Base-by-base conservation (phyloP, 2,329 filamentous ascomycete genomes). In the Penicillium thymicola region DNA sequence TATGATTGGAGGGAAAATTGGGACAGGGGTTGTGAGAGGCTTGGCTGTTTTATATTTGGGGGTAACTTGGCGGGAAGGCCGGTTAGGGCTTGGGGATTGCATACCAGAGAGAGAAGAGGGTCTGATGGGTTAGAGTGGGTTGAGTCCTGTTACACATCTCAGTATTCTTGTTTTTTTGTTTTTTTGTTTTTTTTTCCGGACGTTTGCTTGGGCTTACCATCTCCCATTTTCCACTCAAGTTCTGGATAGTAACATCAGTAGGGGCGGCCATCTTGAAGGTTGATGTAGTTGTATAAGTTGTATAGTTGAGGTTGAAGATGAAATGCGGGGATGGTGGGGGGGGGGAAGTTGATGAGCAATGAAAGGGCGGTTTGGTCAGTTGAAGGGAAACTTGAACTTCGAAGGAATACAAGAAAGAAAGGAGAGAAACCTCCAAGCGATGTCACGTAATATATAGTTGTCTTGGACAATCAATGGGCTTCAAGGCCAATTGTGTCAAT, bases 201-300 rank as follows among this genome's bases (percentile, higher is more conserved):
- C 1, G 4, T 16, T 41, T 14, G 11, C n/a, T 21, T 49, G 2
- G 2, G 63, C 82, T 65, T 78, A 90, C 88, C 82, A 92, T 82
- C 57, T 79, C 72, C 82, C 86, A 92, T 68, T 81, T 83, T 60
- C 89, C 89, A 66, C 75, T 85, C 65, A 92, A 81, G 77, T 90
- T 81, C 61, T 82, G 81, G 65, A 86, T 81, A 48, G 82, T 89
- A 78, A 87, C 84, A 59, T 81, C 80, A 51, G 82, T 73, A 54
- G 89, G 89, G 59, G 88, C 87, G 62, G 89, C 88, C 89, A 92
- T 92, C 68, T 57, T 82, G 72, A 50, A 57, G 56, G 60, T 54
- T 58, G 49, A 49, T 38, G 30, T 46, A 48, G 32, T 14, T 16
- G 32, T 34, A 34, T 34, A 34, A 16, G 14, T 34, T 34, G 32